Evolutionary conservation across 1,284 basidiomycete species (phyloP), one percentile per base, ranked within the genome.

Genomic region (Anthracocystis setariae): DNA sequence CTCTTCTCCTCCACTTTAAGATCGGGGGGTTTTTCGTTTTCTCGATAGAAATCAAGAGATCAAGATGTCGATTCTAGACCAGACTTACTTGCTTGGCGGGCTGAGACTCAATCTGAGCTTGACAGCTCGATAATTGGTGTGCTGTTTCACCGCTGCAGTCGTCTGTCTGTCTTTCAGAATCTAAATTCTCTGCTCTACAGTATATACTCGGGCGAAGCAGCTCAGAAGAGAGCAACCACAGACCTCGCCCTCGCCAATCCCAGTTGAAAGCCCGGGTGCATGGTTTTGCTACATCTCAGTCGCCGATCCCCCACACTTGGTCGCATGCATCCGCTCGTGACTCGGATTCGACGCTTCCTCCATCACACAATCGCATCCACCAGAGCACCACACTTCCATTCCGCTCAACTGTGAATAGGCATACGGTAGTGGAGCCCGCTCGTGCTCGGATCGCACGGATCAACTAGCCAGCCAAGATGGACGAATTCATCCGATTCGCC

Each of bases 401-500:
- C 15, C 38, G 23, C 20, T 12, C 21, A 43, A 7, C 23, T 12
- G n/a, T n/a, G 18, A 7, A 33, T 55, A 55, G 53, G 48, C 38
- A 35, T n/a, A 29, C 35, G 23, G 37, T 46, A 45, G 42, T 44
- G 23, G 5, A 27, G 5, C 32, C 27, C 43, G 8, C 3, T n/a
- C n/a, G 23, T 23, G n/a, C 33, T 9, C 20, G 29, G 29, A 40
- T 43, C 17, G 20, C 29, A 29, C 29, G 44, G 20, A 15, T 20
- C n/a, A 12, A 27, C 24, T 12, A n/a, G n/a, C n/a, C 17, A 15
- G 35, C 53, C 42, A 67, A 8, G 44, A 77, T 74, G 72, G 75
- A 79, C 62, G 49, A 80, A 10, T 49, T 77, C 39, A 62, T 80
- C 12, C 61, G 74, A 56, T 77, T 80, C 59, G 49, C 78, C 62